Base-by-base conservation (phyloP, 2,329 filamentous ascomycete species). In the Calonectria pteridis region DNA sequence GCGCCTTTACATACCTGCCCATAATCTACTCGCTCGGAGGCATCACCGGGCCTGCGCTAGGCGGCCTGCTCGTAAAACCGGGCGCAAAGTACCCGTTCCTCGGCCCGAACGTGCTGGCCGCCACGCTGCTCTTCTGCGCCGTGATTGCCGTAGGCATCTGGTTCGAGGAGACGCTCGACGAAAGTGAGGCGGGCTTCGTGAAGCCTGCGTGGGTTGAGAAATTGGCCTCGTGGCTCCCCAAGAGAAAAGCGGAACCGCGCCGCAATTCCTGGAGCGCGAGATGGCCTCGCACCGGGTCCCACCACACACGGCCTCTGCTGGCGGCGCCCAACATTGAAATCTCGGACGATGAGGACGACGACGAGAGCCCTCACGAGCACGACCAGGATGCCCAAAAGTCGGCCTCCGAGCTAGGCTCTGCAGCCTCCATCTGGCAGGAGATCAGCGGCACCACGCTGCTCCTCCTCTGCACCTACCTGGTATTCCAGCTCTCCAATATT, bases 21-120 rank as follows among this genome's bases (percentile, higher is more conserved):
- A 94, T 98, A 49, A 93, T 98, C n/a, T 99, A 99, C 84, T 96
- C 96, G 5, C 88, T 99, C 40, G 97, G 97, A 23, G 95, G 94
- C 53, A 98, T 99, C 74, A 97, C 96, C 0, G 97, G 97, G 0
- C 97, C 97, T 0, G 92, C 97, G 1, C 85, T 98, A n/a, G 97
- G 97, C 18, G 97, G 97, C 0, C 83, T 98, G 50, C 85, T 98
- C 0, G 91, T 93, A 55, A 89, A 88, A 59, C 82, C 91, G 33
- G 82, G 84, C 2, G 90, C 91, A 62, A 87, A 88, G 1, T 96
- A 95, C 82, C 97, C 97, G 0, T 99, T 97, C 79, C 87, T 98
- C 5, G 89, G 91, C 0, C 96, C 97, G 0, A 99, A 98, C 78
- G 82, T 98, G 0, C 87, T 97, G 28, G 93, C 93, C 0, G 94